Evolutionary conservation across 2,329 filamentous ascomycete genomes (phyloP).

Genomic region (Amauroascus verrucosus): DNA sequence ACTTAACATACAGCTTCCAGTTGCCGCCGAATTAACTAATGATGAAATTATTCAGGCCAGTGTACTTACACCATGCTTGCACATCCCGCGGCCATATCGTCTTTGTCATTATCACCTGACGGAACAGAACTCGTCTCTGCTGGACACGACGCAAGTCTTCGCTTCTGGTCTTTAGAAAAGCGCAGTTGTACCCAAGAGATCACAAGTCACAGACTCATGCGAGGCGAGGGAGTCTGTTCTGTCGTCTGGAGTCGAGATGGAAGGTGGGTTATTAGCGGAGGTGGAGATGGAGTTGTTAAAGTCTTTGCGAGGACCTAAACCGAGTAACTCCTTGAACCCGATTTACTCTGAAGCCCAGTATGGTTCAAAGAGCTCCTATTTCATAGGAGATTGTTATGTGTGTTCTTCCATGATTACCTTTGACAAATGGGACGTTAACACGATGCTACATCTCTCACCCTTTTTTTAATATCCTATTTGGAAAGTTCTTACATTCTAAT

Average conservation of each 20-base stretch:
- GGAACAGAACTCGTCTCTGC: conserved; percentile 90
- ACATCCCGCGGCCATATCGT: conserved; percentile 85
- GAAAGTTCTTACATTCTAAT: not conserved
- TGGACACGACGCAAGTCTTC: conserved; percentile 86
- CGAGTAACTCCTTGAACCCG: not conserved
- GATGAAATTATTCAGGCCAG: conserved; percentile 56
- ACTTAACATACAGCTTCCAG: not conserved
- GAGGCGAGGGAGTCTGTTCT: conserved; percentile 86
- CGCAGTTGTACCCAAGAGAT: conserved; percentile 91
- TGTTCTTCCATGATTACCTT: not conserved
- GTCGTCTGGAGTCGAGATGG: conserved; percentile 96
- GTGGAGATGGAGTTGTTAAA: conserved; percentile 92
- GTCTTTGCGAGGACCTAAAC: conserved; percentile 49
- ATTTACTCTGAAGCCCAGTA: not conserved
- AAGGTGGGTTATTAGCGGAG: conserved; percentile 85
- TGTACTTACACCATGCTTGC: conserved; percentile 99
- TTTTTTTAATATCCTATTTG: not conserved
- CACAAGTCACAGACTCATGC: conserved; percentile 84
- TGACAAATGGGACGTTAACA: not conserved
- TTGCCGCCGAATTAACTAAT: conserved; percentile 9
- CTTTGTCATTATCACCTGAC: conserved; percentile 82
- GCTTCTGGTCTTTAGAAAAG: conserved; percentile 97
- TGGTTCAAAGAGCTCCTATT: not conserved
- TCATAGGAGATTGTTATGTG: not conserved
- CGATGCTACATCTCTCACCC: not conserved